Percentiles rank a stretch among this genome's conserved stretches.
phyloP scores from a whole-genome alignment of 352 stramenopile genomes.

The Pilasporangium apinafurcum region DNA sequence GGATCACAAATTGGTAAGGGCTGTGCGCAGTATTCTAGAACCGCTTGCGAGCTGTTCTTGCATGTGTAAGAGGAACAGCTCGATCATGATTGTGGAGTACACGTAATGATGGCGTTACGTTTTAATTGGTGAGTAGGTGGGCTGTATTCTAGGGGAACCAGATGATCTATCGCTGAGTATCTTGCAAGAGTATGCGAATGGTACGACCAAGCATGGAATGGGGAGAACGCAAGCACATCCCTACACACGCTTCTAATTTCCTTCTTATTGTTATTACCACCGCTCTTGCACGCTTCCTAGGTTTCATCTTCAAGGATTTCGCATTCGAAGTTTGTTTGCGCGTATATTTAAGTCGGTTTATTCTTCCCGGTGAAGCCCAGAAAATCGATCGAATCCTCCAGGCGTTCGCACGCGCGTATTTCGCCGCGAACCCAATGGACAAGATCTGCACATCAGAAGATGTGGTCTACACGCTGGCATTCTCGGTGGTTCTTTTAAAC shows the following conservation, averaged over 20 bases:
- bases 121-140: conserved; percentile 24
- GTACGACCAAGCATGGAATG: conserved; percentile 23
- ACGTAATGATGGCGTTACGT: not conserved
- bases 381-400: conserved; percentile 85
- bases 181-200: conserved; percentile 65
- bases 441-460: conserved; percentile 57
- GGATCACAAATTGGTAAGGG: conserved; percentile 54
- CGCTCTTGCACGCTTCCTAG: conserved; percentile 3
- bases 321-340: conserved; percentile 62
- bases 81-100: not conserved
- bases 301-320: conserved; percentile 55
- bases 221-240: too few species aligned
- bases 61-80: not conserved
- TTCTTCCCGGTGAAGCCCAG: conserved; percentile 66
- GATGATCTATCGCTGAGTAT: conserved; percentile 49
- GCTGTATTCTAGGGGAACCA: conserved; percentile 57
- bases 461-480: conserved; percentile 69
- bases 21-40: not conserved
- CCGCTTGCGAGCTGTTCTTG: not conserved
- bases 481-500: conserved; percentile 75
- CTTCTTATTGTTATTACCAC: conserved; percentile 1
- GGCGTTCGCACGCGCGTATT: conserved; percentile 67
- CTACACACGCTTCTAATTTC: too few species aligned
- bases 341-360: conserved; percentile 67
- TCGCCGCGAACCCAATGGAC: conserved; percentile 41